Evolutionary conservation across 768 basidiomycete genomes (phyloP).

Genomic region (Kondoa subrosea): DNA sequence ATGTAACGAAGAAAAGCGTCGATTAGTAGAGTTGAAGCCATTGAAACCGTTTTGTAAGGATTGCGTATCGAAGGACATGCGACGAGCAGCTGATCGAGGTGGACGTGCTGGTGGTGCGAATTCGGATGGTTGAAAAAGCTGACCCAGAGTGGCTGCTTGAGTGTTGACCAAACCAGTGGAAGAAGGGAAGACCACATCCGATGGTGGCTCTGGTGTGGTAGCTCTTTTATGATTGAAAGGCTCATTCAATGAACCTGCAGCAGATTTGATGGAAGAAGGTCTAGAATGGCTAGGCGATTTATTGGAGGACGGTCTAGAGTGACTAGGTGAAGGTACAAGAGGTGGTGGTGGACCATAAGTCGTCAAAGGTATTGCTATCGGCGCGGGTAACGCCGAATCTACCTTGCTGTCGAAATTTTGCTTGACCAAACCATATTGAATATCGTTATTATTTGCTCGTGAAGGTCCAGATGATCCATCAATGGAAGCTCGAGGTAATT

Average conservation of each 20-base stretch:
- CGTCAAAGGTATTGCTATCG: background rate
- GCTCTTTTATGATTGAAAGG: background rate
- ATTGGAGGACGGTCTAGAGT: background rate
- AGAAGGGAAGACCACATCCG: background rate
- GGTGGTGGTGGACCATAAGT: background rate
- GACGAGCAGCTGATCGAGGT: no score
- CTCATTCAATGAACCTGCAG: background rate
- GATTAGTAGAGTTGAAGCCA: background rate
- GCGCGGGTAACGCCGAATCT: background rate
- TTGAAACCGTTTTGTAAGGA: background rate
- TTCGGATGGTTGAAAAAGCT: background rate
- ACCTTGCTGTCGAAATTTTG: background rate
- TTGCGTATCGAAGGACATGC: background rate
- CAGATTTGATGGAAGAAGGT: no score
- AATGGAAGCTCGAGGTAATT: no score
- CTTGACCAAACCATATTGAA: background rate
- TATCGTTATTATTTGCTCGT: background rate
- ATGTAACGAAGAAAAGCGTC: background rate
- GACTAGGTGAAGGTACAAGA: background rate
- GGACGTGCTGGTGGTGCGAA: no score
- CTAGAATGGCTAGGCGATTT: background rate
- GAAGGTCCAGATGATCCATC: no score
- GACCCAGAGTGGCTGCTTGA: background rate
- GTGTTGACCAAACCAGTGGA: background rate
- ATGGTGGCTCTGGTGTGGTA: no score